Evolutionary conservation across 169 alveolate genomes (phyloP).

Genomic region (Cryptosporidium canis): DNA sequence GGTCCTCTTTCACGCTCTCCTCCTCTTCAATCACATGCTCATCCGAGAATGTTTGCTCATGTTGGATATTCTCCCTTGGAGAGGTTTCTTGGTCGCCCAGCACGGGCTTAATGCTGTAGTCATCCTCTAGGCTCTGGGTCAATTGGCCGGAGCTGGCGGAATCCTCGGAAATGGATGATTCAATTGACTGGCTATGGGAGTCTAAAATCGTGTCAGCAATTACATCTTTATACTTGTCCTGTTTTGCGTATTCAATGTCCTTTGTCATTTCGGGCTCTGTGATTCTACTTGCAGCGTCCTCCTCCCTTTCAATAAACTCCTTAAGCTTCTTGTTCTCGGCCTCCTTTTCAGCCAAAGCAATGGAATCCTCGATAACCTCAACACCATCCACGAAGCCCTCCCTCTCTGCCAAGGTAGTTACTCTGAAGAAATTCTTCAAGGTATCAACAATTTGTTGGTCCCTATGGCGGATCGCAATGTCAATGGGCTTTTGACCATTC

Average conservation of each 20-base stretch:
- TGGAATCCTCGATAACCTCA: slow-evolving; percentile 52
- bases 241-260: slow-evolving; percentile 7
- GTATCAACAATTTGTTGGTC: slow-evolving; percentile 71
- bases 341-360: slow-evolving; percentile 54
- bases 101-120: neutral
- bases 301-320: slow-evolving; percentile 49
- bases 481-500: slow-evolving; percentile 68
- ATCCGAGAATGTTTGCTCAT: neutral
- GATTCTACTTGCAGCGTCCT: slow-evolving; percentile 1
- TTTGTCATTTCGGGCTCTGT: neutral
- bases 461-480: slow-evolving; percentile 49
- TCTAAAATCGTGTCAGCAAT: neutral
- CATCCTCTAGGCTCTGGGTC: neutral
- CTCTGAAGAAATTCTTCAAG: slow-evolving; percentile 67
- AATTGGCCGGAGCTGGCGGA: neutral
- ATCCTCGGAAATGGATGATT: slow-evolving; percentile 2
- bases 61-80: neutral
- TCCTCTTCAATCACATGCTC: neutral
- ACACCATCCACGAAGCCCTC: slow-evolving; percentile 66
- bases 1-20: neutral
- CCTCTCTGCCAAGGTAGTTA: slow-evolving; percentile 61
- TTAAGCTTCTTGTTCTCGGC: slow-evolving; percentile 5
- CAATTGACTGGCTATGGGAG: neutral
- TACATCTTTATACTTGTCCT: neutral
- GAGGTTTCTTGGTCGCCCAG: neutral